Evolutionary conservation across 306 rosid genomes (phyloP).

Genomic region (Cicer pinnatifidum): DNA sequence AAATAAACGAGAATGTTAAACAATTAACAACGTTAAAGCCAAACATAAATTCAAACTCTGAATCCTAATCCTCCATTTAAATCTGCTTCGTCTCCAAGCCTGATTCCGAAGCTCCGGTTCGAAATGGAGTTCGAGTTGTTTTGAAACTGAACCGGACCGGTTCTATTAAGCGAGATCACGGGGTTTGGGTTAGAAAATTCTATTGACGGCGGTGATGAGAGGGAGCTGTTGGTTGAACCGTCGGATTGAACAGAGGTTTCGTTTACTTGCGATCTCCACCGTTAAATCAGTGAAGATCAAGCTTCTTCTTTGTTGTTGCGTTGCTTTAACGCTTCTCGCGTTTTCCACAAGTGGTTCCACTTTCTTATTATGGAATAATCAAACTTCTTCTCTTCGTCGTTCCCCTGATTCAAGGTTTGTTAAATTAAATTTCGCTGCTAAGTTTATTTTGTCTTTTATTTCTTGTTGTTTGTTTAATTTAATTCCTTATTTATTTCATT

Average conservation of each 20-base stretch:
- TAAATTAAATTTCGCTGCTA: neutral
- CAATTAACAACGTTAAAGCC: no score
- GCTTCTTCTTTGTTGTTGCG: constrained; percentile 67
- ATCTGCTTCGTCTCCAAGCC: neutral
- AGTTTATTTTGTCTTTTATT: no score
- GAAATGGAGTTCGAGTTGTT: neutral
- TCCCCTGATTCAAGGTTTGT: constrained; percentile 65
- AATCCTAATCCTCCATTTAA: no score
- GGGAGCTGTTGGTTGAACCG: constrained; percentile 68
- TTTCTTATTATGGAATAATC: constrained; percentile 60
- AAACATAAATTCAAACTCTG: no score
- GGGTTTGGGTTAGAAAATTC: neutral
- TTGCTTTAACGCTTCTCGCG: constrained; percentile 59
- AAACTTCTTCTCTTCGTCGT: constrained; percentile 41
- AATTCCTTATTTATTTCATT: neutral
- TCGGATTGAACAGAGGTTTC: constrained; percentile 70
- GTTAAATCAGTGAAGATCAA: constrained; percentile 78
- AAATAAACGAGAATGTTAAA: no score
- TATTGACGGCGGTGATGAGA: constrained; percentile 59
- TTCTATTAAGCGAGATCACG: constrained; percentile 31
- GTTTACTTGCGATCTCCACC: constrained; percentile 60
- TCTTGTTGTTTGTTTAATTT: neutral
- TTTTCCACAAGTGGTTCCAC: constrained; percentile 58
- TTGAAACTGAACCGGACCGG: constrained; percentile 44
- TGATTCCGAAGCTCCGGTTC: constrained; percentile 33